These are phyloP conservation scores for Brassica hybrid DNA, from an alignment of 441 rosid genomes.

Conservation along the genomic window DNA sequence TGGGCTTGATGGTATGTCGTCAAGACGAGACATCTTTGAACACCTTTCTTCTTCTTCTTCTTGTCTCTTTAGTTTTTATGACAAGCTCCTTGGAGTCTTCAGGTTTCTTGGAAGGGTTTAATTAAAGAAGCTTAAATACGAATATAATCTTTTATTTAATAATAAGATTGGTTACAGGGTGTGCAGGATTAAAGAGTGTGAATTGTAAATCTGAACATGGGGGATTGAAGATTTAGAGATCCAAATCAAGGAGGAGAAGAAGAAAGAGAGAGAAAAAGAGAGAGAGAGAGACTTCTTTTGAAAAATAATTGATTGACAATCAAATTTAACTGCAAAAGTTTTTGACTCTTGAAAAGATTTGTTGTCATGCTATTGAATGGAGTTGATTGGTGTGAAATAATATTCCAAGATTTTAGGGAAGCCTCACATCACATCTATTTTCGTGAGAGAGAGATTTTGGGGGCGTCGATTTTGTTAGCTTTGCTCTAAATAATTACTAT, in stretches of 20 bases:
- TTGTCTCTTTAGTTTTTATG: constrained; percentile 11
- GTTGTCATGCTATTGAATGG: constrained; percentile 4
- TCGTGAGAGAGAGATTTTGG: constrained; percentile 43
- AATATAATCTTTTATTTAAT: constrained; percentile 20
- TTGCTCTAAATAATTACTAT: constrained; percentile 6
- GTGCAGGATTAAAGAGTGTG: constrained; percentile 4
- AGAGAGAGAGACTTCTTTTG: constrained; percentile 13
- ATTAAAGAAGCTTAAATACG: constrained; percentile 30
- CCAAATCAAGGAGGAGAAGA: constrained; percentile 32
- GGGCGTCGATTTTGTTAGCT: constrained; percentile 30
- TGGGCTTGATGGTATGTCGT: constrained; percentile 82
- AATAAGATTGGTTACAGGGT: constrained; percentile 30
- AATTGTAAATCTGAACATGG: constrained; percentile 17
- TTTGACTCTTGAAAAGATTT: constrained; percentile 13
- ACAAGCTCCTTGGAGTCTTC: constrained; percentile 53
- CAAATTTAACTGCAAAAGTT: constrained; percentile 22
- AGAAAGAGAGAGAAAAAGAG: too few species aligned
- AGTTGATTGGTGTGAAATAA: constrained; percentile 39
- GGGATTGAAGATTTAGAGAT: constrained; percentile 40
- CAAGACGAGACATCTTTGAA: constrained; percentile 77
- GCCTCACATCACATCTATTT: constrained; percentile 22
- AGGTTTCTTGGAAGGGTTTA: constrained; percentile 55
- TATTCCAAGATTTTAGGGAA: constrained; percentile 36
- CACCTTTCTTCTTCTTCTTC: constrained; percentile 4
- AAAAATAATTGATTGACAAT: constrained; percentile 11